Conservation (phyloP, 805 yeast genomes). For the Sugiyamaella smithiae region DNA sequence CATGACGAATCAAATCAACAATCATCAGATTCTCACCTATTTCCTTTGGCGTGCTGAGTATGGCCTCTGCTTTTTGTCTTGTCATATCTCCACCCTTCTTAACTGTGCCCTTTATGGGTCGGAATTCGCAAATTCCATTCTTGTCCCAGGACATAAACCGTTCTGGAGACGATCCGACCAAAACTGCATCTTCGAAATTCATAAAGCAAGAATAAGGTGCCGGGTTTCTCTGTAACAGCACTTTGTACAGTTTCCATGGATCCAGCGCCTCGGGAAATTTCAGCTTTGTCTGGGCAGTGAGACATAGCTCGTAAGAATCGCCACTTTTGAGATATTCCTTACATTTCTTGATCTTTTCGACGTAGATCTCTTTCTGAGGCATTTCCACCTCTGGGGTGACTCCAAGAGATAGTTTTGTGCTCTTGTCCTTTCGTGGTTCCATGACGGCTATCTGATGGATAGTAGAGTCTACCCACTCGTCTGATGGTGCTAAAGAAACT, state of each 20-base stretch:
- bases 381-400: slow-evolving; percentile 17
- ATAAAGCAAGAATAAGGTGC: slow-evolving; percentile 88
- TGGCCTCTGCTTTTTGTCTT: slow-evolving; percentile 54
- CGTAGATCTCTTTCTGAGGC: slow-evolving; percentile 57
- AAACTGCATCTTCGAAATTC: slow-evolving; percentile 49
- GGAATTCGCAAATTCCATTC: slow-evolving; percentile 57
- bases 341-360: slow-evolving; percentile 55
- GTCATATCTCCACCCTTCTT: slow-evolving; percentile 54
- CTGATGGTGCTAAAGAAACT: slow-evolving; percentile 45
- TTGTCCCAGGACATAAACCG: slow-evolving; percentile 80
- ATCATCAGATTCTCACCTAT: slow-evolving; percentile 96
- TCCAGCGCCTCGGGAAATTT: slow-evolving; percentile 45
- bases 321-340: slow-evolving; percentile 70
- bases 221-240: slow-evolving; percentile 70
- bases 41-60: slow-evolving; percentile 83
- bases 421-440: slow-evolving; percentile 32
- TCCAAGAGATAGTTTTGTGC: slow-evolving; percentile 17
- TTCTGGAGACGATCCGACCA: slow-evolving; percentile 92
- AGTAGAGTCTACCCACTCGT: slow-evolving; percentile 19
- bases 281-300: slow-evolving; percentile 72
- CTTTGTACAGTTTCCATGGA: slow-evolving; percentile 80
- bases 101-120: slow-evolving; percentile 97
- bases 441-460: slow-evolving; percentile 23
- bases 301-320: slow-evolving; percentile 90
- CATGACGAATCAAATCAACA: slow-evolving; percentile 93